Conservation (phyloP, 768 basidiomycete species). For the Naematelia encephala region DNA sequence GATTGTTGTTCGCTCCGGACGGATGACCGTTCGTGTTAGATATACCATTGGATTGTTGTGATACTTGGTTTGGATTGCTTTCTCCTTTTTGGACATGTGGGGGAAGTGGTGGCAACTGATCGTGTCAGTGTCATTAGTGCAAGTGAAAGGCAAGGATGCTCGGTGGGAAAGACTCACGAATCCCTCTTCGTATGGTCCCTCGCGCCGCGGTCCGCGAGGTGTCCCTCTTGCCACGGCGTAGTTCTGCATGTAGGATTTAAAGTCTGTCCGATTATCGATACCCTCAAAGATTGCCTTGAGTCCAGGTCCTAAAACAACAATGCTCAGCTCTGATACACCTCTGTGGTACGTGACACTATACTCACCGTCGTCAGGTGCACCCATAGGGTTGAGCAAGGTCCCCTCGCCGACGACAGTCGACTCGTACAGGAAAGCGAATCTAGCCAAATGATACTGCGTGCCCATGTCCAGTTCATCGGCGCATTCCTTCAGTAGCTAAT, state of each 20-base stretch:
- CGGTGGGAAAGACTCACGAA: constrained; percentile 63
- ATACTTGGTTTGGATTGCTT: constrained; percentile 6
- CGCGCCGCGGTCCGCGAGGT: constrained; percentile 71
- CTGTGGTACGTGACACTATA: no score
- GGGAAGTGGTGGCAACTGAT: constrained; percentile 46
- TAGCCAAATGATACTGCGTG: constrained; percentile 93
- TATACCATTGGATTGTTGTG: constrained; percentile 7
- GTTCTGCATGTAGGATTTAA: constrained; percentile 96
- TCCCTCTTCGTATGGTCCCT: constrained; percentile 86
- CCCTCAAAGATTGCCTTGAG: constrained; percentile 81
- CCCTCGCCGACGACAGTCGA: constrained; percentile 86
- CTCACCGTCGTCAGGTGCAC: constrained; percentile 42
- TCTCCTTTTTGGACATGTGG: constrained; percentile 40
- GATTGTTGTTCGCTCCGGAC: constrained; percentile 13
- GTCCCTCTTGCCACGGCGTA: constrained; percentile 82
- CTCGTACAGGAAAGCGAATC: constrained; percentile 93
- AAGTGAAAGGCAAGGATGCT: constrained; percentile 1
- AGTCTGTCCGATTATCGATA: constrained; percentile 92
- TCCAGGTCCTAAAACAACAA: constrained; percentile 57
- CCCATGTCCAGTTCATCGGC: constrained; percentile 94
- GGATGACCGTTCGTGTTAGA: constrained; percentile 37
- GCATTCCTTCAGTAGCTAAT: constrained; percentile 84
- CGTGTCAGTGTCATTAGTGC: background rate
- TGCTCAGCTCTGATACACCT: background rate
- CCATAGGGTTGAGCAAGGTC: constrained; percentile 68